phyloP scores from a whole-genome alignment of 2,329 filamentous ascomycete genomes.

The Aureobasidium subglaciale region DNA sequence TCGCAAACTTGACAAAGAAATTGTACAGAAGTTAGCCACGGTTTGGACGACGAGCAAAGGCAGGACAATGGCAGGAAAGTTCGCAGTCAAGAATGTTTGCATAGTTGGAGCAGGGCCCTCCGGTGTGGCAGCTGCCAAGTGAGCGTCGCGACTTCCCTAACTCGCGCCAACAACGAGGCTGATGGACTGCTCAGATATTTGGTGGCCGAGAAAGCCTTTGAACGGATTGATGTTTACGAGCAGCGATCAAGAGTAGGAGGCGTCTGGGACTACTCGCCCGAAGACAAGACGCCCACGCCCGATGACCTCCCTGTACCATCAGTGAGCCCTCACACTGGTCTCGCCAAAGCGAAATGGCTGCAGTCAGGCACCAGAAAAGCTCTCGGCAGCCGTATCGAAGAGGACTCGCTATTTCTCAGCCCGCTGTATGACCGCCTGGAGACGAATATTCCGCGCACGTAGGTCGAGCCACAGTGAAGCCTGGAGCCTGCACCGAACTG shows the following conservation, averaged over 20 bases:
- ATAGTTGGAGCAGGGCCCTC: constrained; percentile 77
- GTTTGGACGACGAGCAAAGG: too few species aligned
- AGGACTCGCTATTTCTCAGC: constrained; percentile 61
- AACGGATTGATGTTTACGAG: constrained; percentile 70
- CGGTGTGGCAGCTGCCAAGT: constrained; percentile 71
- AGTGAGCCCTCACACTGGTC: constrained; percentile 52
- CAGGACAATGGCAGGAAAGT: constrained; percentile 17
- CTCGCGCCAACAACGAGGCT: not conserved
- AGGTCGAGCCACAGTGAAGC: constrained; percentile 51
- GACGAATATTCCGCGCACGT: constrained; percentile 70
- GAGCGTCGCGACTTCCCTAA: constrained; percentile 11
- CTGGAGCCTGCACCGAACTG: constrained; percentile 76
- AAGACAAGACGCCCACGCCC: constrained; percentile 40
- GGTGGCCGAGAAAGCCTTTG: constrained; percentile 61
- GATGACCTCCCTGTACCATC: constrained; percentile 53
- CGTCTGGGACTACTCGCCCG: constrained; percentile 71
- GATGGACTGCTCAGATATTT: constrained; percentile 53
- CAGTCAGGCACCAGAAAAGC: constrained; percentile 17
- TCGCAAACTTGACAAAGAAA: too few species aligned
- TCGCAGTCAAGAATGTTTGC: constrained; percentile 55
- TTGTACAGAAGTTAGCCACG: too few species aligned
- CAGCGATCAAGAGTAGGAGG: constrained; percentile 72
- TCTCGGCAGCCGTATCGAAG: constrained; percentile 16
- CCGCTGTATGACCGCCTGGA: constrained; percentile 77
- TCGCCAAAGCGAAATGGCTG: constrained; percentile 56